Evolutionary conservation across 1,284 basidiomycete species (phyloP), one percentile per base, ranked within the genome.

Genomic region (Ganoderma lingzhi): DNA sequence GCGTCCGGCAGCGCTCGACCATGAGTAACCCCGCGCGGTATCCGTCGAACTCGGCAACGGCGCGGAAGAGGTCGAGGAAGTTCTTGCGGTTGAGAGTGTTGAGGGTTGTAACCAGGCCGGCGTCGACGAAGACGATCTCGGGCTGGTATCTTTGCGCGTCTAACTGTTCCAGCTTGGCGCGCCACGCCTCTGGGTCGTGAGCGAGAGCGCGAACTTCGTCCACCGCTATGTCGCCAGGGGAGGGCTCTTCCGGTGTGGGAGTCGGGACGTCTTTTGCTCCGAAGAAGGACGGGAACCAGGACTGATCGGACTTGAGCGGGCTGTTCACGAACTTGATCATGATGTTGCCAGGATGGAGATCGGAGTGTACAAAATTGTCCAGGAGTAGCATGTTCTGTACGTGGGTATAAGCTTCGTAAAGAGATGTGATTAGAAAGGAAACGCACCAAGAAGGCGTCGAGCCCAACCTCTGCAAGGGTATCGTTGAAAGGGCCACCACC

Each of bases 291-390:
- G 78, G 74, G 77, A 86, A 88, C 77, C 86, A 89, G 56, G 92
- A 82, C 76, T 87, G 87, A 72, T 84, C 82, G 30, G 48, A 37
- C 55, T 58, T 92, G 80, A 58, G 95, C 81, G 71, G 85, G 81
- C 2, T 89, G 87, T 9, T 93, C 79, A 91, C 92, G 81, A 99
- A 98, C 79, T 97, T 97, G 83, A 98, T 91, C 93, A 99, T 96
- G 81, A 98, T 97, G 80, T 98, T 98, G 39, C 97, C 97, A 0
- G 96, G 96, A 80, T 95, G 94, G 35, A 98, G 86, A 80, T 98
- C 97, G 3, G 97, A 92, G 80, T 99, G 97, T 1, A 97, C 96
- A 81, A 98, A 99, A 81, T 99, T 99, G 82, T 99, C 97, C 60
- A 99, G 85, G 1, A 99, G 85, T 30, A 99, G 89, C 97, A 99